phyloP scores from a whole-genome alignment of 352 stramenopile genomes.

The Thraustotheca clavata region DNA sequence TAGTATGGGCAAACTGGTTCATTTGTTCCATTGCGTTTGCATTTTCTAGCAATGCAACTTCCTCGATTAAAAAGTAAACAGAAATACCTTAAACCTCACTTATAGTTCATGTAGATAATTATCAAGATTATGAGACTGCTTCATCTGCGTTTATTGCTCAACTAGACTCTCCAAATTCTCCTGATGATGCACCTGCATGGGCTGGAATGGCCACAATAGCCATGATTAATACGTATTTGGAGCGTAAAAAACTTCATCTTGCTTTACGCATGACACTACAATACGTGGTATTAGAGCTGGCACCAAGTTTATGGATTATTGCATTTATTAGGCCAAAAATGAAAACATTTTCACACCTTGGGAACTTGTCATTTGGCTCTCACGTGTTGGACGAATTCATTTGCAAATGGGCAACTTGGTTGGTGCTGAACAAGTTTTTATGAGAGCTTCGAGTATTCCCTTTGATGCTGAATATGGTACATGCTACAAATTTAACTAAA shows the following conservation, averaged over 20 bases:
- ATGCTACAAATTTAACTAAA: not conserved
- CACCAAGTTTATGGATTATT: not conserved
- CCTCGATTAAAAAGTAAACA: constrained; percentile 18
- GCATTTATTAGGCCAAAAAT: not conserved
- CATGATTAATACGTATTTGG: constrained; percentile 17
- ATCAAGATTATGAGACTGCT: constrained; percentile 4
- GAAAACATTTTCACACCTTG: not conserved
- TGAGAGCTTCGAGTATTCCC: constrained; percentile 30
- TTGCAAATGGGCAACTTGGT: constrained; percentile 65
- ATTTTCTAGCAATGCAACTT: constrained; percentile 54
- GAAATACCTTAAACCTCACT: not conserved
- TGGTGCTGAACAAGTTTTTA: constrained; percentile 49
- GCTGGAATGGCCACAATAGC: not conserved
- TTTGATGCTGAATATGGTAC: not conserved
- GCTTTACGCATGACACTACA: constrained; percentile 1
- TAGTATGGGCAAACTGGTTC: constrained; percentile 12
- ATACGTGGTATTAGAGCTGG: not conserved
- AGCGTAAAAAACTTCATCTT: constrained; percentile 16
- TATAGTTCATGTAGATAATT: not conserved
- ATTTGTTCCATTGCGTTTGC: constrained; percentile 49
- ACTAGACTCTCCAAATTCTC: constrained; percentile 44
- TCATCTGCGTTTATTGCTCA: not conserved
- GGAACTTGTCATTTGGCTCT: constrained; percentile 27
- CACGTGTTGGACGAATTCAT: constrained; percentile 55
- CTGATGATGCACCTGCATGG: not conserved